Evolutionary conservation across 2,329 filamentous ascomycete genomes (phyloP), one percentile per base, ranked within the genome.

Genomic region (Delphinella strobiligena): DNA sequence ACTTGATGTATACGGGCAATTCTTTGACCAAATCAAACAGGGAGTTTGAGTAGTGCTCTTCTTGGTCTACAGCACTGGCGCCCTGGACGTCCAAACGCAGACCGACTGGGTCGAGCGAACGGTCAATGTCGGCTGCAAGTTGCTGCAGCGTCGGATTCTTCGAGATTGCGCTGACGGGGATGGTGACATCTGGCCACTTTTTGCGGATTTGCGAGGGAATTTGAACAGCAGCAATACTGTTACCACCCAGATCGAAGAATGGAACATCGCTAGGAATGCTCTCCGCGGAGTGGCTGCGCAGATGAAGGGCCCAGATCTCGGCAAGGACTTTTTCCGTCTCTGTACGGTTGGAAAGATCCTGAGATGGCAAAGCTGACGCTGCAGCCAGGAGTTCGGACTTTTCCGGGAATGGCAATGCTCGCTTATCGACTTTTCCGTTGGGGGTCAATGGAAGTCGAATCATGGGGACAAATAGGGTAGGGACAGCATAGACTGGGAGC

Each of bases 371-470:
- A 15, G 44, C 47, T 8, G 56, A 56, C 18, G 51, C 64, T 3
- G 72, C 73, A 19, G 74, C 71, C 34, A 72, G 71, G 24, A 80
- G 68, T 50, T 83, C 72, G 10, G 75, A 74, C 17, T 76, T 76
- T 58, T 89, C 84, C 30, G 78, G 88, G 71, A 88, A 91, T 0
- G 85, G 85, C 38, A 93, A 67, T 2, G 75, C 76, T 11, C 82
- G 80, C 60, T 78, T 81, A 60, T 93, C 85, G 31, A 89, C 75
- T 62, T 91, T 91, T 51, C 83, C 82, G 49, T 87, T 87, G n/a
- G 82, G 82, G 7, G 85, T 88, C n/a, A 89, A 61, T 1, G 83
- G 83, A 46, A 89, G 71, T 41, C 77, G 75, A 45, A 76, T 69
- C 41, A 91, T 74, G 0, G 79, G 73, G 31, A 91, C 82, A 47